These are phyloP conservation scores for Luffa acutangula DNA, from an alignment of 306 rosid genomes.

Conservation along the genomic window DNA sequence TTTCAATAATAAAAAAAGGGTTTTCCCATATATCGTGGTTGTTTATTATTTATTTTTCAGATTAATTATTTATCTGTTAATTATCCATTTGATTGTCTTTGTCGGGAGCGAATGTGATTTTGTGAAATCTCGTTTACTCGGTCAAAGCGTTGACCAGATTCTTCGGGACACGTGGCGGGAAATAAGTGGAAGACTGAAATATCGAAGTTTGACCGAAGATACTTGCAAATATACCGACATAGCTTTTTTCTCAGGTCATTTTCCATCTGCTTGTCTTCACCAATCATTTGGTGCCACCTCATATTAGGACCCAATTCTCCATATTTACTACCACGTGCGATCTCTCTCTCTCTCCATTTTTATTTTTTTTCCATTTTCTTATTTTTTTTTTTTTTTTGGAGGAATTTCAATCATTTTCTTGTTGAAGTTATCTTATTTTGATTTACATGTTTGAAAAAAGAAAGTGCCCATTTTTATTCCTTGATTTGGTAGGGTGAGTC, in stretches of 20 bases:
- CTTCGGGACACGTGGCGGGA: neutral
- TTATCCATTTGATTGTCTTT: neutral
- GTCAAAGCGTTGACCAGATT: neutral
- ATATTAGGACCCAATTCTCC: neutral
- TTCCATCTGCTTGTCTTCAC: neutral
- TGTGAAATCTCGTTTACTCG: neutral
- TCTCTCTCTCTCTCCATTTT: neutral
- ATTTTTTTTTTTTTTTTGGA: neutral
- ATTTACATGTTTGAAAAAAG: no score
- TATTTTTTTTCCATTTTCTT: neutral
- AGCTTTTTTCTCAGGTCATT: neutral
- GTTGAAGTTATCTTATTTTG: neutral
- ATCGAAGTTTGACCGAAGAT: neutral
- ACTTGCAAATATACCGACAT: neutral
- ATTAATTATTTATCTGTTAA: neutral
- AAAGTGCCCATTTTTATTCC: no score
- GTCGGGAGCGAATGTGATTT: neutral
- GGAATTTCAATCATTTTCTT: neutral
- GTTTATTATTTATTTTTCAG: no score
- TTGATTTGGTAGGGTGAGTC: no score
- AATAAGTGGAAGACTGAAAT: neutral
- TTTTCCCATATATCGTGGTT: neutral
- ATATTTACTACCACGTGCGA: neutral
- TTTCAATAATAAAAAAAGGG: neutral
- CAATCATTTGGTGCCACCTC: conserved; percentile 7